These are phyloP conservation scores for Diplogelasinospora grovesii DNA, from an alignment of 495 filamentous ascomycete species.

Conservation along the genomic window DNA sequence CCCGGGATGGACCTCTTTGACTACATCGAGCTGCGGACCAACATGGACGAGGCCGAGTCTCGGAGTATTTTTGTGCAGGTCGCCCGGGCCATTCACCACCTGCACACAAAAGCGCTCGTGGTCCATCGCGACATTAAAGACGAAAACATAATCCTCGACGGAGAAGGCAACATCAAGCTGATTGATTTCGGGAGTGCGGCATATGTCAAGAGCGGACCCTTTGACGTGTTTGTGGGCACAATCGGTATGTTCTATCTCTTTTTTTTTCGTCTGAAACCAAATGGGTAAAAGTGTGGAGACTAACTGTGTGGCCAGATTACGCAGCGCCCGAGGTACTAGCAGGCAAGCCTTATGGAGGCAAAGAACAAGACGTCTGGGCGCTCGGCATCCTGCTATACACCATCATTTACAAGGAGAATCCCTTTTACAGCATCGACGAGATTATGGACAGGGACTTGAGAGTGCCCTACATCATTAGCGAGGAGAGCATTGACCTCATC, in stretches of 20 bases:
- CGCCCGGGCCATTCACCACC: slow-evolving; percentile 77
- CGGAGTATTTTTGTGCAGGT: slow-evolving; percentile 94
- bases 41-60: slow-evolving; percentile 93
- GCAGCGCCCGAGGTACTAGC: slow-evolving; percentile 96
- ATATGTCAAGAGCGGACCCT: slow-evolving; percentile 96
- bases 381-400: slow-evolving; percentile 97
- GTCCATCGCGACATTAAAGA: slow-evolving; percentile 99
- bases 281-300: slow-evolving; percentile 5
- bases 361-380: slow-evolving; percentile 98
- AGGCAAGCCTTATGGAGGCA: slow-evolving; percentile 86
- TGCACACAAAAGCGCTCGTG: slow-evolving; percentile 85
- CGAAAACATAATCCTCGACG: slow-evolving; percentile 93
- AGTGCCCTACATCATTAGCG: slow-evolving; percentile 86
- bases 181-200: slow-evolving; percentile 98
- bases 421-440: slow-evolving; percentile 98
- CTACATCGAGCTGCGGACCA: slow-evolving; percentile 92
- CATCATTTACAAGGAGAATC: slow-evolving; percentile 98
- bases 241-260: slow-evolving; percentile 73
- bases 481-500: slow-evolving; percentile 84
- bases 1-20: slow-evolving; percentile 99
- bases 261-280: background rate
- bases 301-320: slow-evolving; percentile 59
- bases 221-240: slow-evolving; percentile 98
- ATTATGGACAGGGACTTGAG: slow-evolving; percentile 95
- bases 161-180: slow-evolving; percentile 91